phyloP scores from a whole-genome alignment of 2,329 filamentous ascomycete genomes.

The Nigrospora oryzae region DNA sequence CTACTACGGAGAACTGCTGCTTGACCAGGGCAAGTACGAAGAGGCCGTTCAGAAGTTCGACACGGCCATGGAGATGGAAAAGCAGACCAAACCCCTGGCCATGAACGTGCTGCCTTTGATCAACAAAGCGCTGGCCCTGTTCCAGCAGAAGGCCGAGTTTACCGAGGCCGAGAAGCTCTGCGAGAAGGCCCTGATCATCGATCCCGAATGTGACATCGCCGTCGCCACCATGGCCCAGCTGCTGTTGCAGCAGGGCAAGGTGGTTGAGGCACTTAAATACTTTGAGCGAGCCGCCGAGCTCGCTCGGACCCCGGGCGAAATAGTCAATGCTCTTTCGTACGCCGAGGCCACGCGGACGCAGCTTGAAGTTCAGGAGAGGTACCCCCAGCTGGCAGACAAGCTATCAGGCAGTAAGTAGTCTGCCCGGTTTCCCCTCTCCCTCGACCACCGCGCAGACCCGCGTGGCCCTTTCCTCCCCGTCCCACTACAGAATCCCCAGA shows the following conservation, averaged over 20 bases:
- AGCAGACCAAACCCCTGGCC: slow-evolving; percentile 81
- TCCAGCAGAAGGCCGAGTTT: slow-evolving; percentile 98
- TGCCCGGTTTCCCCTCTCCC: too few species aligned
- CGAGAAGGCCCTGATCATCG: slow-evolving; percentile 94
- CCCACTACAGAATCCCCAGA: too few species aligned
- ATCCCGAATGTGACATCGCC: slow-evolving; percentile 97
- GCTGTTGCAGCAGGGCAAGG: slow-evolving; percentile 94
- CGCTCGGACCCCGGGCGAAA: slow-evolving; percentile 87
- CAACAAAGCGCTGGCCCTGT: slow-evolving; percentile 94
- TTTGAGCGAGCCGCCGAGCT: slow-evolving; percentile 95
- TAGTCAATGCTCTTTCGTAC: slow-evolving; percentile 92
- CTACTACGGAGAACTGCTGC: slow-evolving; percentile 94
- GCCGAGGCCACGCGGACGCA: slow-evolving; percentile 95
- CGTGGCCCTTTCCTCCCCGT: too few species aligned
- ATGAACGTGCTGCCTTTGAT: slow-evolving; percentile 98
- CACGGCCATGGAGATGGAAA: slow-evolving; percentile 97
- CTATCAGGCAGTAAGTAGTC: slow-evolving; percentile 41
- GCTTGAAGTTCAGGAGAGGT: slow-evolving; percentile 83
- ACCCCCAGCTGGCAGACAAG: slow-evolving; percentile 69
- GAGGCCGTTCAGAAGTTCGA: slow-evolving; percentile 98
- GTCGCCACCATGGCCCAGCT: slow-evolving; percentile 98
- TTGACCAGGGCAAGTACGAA: slow-evolving; percentile 92
- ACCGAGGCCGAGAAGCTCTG: slow-evolving; percentile 90
- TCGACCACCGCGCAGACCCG: too few species aligned
- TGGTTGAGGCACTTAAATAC: slow-evolving; percentile 88